These are phyloP conservation scores for Aspergillus transmontanensis DNA, from an alignment of 2,329 filamentous ascomycete species.

Conservation along the genomic window DNA sequence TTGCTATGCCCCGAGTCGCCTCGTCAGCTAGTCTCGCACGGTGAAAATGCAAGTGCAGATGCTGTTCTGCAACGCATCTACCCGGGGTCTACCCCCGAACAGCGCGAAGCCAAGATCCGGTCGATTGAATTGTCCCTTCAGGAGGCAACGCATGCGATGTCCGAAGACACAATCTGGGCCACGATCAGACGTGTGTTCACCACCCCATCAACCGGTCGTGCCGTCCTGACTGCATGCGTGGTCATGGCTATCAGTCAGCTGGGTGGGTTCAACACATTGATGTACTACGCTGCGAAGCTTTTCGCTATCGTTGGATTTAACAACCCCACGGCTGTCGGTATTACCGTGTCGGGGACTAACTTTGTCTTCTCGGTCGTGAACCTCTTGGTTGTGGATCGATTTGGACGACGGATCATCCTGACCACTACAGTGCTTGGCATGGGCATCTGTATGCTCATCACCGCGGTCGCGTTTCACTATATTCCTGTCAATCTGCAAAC, in stretches of 20 bases:
- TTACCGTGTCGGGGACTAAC: background rate
- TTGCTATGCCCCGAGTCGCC: background rate
- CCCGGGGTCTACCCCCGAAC: background rate
- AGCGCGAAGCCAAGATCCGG: background rate
- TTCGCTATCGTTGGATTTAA: background rate
- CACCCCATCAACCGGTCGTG: background rate
- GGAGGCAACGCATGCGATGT: background rate
- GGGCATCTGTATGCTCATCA: background rate
- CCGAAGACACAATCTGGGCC: background rate
- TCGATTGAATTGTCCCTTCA: background rate
- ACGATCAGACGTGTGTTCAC: background rate
- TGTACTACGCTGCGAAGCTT: background rate
- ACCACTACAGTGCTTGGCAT: background rate
- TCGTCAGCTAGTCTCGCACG: background rate
- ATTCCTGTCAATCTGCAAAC: background rate
- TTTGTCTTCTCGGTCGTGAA: background rate
- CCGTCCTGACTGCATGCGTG: constrained; percentile 2
- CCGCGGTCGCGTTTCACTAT: background rate
- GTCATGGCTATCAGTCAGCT: constrained; percentile 2
- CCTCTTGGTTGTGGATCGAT: constrained; percentile 1
- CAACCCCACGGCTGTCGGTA: background rate
- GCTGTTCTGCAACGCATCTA: background rate
- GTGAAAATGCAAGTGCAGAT: background rate
- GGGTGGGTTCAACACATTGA: background rate
- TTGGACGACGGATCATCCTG: background rate